These are phyloP conservation scores for Combretum micranthum DNA, from an alignment of 345 rosid genomes.

Conservation along the genomic window DNA sequence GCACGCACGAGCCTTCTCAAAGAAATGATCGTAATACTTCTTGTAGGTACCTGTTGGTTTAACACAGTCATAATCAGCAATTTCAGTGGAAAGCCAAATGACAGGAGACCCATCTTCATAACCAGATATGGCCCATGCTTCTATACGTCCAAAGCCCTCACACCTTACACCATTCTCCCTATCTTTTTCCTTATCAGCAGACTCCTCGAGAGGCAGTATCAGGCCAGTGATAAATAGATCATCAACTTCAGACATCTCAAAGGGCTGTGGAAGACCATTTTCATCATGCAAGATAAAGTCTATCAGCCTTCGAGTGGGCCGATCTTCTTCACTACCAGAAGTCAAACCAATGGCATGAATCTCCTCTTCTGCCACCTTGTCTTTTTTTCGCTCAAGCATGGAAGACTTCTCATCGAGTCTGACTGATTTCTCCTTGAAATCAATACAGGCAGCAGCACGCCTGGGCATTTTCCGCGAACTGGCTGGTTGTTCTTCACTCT, in stretches of 20 bases:
- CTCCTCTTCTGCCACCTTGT: conserved; percentile 47
- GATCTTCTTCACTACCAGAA: conserved; percentile 18
- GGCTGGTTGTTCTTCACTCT: conserved; percentile 10
- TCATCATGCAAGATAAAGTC: conserved; percentile 45
- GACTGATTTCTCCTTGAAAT: conserved; percentile 56
- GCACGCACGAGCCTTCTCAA: conserved; percentile 49
- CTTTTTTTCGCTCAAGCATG: conserved; percentile 39
- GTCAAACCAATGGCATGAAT: conserved; percentile 31
- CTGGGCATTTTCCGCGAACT: conserved; percentile 39
- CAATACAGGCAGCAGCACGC: conserved; percentile 70
- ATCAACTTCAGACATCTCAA: conserved; percentile 47
- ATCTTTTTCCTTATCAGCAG: conserved; percentile 31
- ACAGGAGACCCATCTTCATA: conserved; percentile 59
- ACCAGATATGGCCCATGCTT: conserved; percentile 61
- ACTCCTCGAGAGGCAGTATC: conserved; percentile 39
- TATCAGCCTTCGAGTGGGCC: conserved; percentile 44
- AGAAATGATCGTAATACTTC: conserved; percentile 40
- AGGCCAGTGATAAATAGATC: conserved; percentile 51
- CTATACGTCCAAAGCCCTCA: conserved; percentile 40
- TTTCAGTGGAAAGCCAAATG: conserved; percentile 56
- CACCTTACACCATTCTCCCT: conserved; percentile 45
- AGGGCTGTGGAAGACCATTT: conserved; percentile 18
- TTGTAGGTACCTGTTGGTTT: conserved; percentile 51
- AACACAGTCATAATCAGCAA: conserved; percentile 49
- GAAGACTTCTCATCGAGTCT: conserved; percentile 30